Conservation (phyloP, 345 rosid species). For the Euphorbia pulcherrima region DNA sequence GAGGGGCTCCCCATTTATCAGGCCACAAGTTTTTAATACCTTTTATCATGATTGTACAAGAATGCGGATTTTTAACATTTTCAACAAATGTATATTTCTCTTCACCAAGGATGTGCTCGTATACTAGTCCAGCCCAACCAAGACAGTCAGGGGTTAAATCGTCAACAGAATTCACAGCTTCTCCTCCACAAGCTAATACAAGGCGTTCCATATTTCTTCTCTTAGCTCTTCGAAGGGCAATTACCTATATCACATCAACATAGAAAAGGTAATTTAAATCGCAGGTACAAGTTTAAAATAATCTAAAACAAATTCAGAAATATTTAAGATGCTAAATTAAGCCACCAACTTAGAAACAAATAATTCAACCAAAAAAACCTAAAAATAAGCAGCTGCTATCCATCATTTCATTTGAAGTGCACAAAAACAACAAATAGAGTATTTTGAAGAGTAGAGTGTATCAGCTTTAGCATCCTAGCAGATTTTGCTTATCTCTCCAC, state of each 20-base stretch:
- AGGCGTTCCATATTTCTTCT: slow-evolving; percentile 98
- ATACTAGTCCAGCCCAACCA: slow-evolving; percentile 98
- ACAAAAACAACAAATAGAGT: not conserved
- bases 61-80: slow-evolving; percentile 83
- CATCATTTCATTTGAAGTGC: not conserved
- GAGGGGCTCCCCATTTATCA: no score
- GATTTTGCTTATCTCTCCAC: no score
- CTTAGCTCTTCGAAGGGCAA: slow-evolving; percentile 98
- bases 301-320: not conserved
- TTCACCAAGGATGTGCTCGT: slow-evolving; percentile 92
- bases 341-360: not conserved
- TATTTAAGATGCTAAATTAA: not conserved
- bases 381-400: not conserved
- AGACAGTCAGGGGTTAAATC: slow-evolving; percentile 80
- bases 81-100: slow-evolving; percentile 96
- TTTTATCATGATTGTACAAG: slow-evolving; percentile 90
- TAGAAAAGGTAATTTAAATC: no score
- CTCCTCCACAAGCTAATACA: slow-evolving; percentile 96
- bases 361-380: not conserved
- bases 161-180: slow-evolving; percentile 88
- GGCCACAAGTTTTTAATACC: no score
- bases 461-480: no score
- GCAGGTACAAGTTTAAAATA: no score
- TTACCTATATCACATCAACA: slow-evolving; percentile 42
- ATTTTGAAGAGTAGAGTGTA: not conserved